Percentiles rank a stretch among this genome's conserved stretches.
phyloP scores from a whole-genome alignment of 2,329 filamentous ascomycete genomes.

The Claviceps fusiformis region DNA sequence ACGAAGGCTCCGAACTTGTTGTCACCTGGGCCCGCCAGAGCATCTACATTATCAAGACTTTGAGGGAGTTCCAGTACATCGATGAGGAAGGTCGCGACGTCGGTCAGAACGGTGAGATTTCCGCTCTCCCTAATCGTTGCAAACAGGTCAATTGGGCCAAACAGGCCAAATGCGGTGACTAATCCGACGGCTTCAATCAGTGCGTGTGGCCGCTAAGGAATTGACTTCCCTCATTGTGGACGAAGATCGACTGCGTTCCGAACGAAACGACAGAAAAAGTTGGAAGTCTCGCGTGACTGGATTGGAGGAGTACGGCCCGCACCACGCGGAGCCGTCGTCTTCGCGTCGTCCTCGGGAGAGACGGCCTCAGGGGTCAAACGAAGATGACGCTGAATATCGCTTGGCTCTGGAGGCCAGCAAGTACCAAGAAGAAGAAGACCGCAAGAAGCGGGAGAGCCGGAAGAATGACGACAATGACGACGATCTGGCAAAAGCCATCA shows the following conservation, averaged over 20 bases:
- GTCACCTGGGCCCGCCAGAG: constrained; percentile 98
- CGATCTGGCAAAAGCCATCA: constrained; percentile 87
- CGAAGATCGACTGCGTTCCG: constrained; percentile 79
- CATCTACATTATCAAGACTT: constrained; percentile 95
- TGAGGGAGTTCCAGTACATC: constrained; percentile 92
- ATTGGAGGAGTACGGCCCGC: constrained; percentile 63
- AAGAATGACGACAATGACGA: constrained; percentile 52
- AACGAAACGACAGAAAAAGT: constrained; percentile 79
- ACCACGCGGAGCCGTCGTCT: constrained; percentile 26
- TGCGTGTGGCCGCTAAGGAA: constrained; percentile 91
- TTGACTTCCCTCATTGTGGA: constrained; percentile 83
- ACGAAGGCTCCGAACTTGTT: constrained; percentile 90
- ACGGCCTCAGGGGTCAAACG: constrained; percentile 42
- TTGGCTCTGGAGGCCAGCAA: constrained; percentile 92
- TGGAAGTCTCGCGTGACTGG: constrained; percentile 97
- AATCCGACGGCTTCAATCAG: constrained; percentile 31
- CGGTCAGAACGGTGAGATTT: constrained; percentile 74
- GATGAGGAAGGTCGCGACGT: constrained; percentile 94
- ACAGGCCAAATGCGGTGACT: background rate
- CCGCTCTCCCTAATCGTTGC: background rate
- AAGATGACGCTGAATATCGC: constrained; percentile 82
- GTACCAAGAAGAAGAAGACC: constrained; percentile 84
- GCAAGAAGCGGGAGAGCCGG: constrained; percentile 54
- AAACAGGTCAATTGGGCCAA: background rate
- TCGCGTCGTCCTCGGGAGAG: constrained; percentile 34